These are phyloP conservation scores for Recurvomyces mirabilis DNA, from an alignment of 495 filamentous ascomycete species.

Conservation along the genomic window DNA sequence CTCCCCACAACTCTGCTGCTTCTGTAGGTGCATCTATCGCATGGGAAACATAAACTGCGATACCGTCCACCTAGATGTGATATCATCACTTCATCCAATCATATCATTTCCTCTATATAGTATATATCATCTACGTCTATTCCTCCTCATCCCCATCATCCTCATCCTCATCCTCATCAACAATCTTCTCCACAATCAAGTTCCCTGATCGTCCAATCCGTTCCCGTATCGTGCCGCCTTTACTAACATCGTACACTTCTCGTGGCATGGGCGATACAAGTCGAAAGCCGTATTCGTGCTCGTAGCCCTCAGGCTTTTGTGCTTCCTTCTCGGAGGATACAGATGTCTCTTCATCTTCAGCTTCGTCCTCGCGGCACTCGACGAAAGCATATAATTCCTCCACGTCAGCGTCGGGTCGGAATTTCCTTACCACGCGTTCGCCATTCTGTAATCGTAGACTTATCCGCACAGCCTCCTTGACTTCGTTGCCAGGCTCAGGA, in stretches of 20 bases:
- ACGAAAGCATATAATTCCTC: constrained; percentile 96
- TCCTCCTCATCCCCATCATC: constrained; percentile 23
- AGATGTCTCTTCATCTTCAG: too few relatives aligned
- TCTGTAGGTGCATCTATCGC: too few relatives aligned
- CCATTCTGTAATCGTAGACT: constrained; percentile 66
- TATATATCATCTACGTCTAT: too few relatives aligned
- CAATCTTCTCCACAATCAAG: constrained; percentile 67
- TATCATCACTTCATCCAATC: too few relatives aligned
- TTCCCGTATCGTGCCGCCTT: constrained; percentile 51
- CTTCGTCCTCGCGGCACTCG: constrained; percentile 56
- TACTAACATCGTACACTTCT: constrained; percentile 57
- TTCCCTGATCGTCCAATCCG: constrained; percentile 76
- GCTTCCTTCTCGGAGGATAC: constrained; percentile 27
- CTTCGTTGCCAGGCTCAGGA: constrained; percentile 53
- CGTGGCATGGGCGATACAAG: constrained; percentile 77
- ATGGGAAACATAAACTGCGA: too few relatives aligned
- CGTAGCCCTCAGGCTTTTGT: constrained; percentile 52
- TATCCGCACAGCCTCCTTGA: constrained; percentile 64
- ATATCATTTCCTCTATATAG: too few relatives aligned
- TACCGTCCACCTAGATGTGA: too few relatives aligned
- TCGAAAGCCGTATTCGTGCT: constrained; percentile 68
- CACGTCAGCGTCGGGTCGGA: constrained; percentile 49
- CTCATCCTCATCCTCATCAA: constrained; percentile 47
- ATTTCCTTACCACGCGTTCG: constrained; percentile 64
- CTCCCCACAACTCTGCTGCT: too few relatives aligned